A percentile compares a stretch with the other conserved stretches of the same genome.
phyloP scores from a whole-genome alignment of 192 early-diverging fungal genomes.

The Spinellus fusiger region DNA sequence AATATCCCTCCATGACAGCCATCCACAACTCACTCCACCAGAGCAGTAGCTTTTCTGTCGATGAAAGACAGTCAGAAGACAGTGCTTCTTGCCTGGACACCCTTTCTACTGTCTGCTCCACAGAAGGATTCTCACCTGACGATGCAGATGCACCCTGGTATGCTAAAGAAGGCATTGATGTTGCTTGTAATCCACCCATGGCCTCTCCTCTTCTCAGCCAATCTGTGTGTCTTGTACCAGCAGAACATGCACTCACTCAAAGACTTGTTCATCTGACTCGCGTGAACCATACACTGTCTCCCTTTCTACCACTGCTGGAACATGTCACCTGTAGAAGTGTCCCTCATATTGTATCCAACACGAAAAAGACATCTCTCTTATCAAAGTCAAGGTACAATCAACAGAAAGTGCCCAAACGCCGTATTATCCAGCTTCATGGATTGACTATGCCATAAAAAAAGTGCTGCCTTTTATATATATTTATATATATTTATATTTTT shows the following conservation, averaged over 20 bases:
- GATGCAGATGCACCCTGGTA: conserved; percentile 30
- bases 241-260: conserved; percentile 76
- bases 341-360: conserved; percentile 20
- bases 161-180: conserved; percentile 25
- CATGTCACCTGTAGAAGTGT: conserved; percentile 76
- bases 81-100: background rate
- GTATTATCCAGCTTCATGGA: conserved; percentile 15
- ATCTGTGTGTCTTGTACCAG: conserved; percentile 45
- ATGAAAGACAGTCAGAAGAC: conserved; percentile 8
- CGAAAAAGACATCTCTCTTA: conserved; percentile 15
- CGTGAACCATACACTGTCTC: conserved; percentile 84
- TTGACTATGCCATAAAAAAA: background rate
- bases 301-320: conserved; percentile 70
- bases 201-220: background rate
- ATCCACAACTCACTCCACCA: background rate
- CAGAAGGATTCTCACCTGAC: background rate
- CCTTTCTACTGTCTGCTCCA: conserved; percentile 2
- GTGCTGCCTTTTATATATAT: too few relatives aligned
- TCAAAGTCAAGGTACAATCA: conserved; percentile 11
- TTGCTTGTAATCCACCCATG: conserved; percentile 15
- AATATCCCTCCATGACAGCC: background rate
- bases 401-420: conserved; percentile 29
- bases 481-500: too few relatives aligned
- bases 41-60: background rate
- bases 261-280: conserved; percentile 80